phyloP scores from a whole-genome alignment of 805 yeast species.

The Candida caryicola region DNA sequence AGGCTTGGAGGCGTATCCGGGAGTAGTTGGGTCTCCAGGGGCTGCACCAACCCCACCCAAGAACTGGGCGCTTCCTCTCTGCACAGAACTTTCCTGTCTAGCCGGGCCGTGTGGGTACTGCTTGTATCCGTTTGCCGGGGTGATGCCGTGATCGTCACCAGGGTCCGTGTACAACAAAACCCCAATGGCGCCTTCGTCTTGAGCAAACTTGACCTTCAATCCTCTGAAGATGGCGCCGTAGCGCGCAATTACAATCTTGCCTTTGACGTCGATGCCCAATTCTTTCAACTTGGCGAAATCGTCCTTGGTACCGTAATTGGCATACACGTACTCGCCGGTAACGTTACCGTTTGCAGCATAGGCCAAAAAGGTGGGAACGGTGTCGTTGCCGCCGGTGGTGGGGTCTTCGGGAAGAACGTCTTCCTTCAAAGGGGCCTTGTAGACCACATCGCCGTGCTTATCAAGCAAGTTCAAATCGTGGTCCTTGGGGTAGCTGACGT shows the following conservation, averaged over 20 bases:
- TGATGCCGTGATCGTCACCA: slow-evolving; percentile 56
- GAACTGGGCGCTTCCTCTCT: slow-evolving; percentile 59
- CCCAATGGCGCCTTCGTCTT: slow-evolving; percentile 59
- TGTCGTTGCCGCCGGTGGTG: slow-evolving; percentile 36
- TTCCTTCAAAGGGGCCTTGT: slow-evolving; percentile 51
- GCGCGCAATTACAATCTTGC: slow-evolving; percentile 60
- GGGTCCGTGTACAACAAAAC: slow-evolving; percentile 58
- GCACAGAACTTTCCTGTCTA: slow-evolving; percentile 57
- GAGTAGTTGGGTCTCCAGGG: slow-evolving; percentile 80
- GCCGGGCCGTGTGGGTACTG: slow-evolving; percentile 67
- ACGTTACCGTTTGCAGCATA: slow-evolving; percentile 66
- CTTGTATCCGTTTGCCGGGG: slow-evolving; percentile 52
- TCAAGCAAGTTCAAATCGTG: slow-evolving; percentile 39
- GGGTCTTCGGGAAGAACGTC: slow-evolving; percentile 42
- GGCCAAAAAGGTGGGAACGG: slow-evolving; percentile 54
- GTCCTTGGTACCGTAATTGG: slow-evolving; percentile 54
- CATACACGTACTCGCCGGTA: slow-evolving; percentile 53
- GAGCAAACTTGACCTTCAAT: slow-evolving; percentile 59
- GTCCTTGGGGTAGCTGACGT: slow-evolving; percentile 50
- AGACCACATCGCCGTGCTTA: slow-evolving; percentile 32
- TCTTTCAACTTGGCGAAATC: slow-evolving; percentile 48
- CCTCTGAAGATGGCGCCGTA: slow-evolving; percentile 53
- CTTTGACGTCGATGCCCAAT: slow-evolving; percentile 43
- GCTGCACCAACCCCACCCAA: slow-evolving; percentile 47
- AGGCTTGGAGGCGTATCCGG: slow-evolving; percentile 61